Conservation (phyloP, 2,329 filamentous ascomycete species). For the Lasiodiplodia sp. region DNA sequence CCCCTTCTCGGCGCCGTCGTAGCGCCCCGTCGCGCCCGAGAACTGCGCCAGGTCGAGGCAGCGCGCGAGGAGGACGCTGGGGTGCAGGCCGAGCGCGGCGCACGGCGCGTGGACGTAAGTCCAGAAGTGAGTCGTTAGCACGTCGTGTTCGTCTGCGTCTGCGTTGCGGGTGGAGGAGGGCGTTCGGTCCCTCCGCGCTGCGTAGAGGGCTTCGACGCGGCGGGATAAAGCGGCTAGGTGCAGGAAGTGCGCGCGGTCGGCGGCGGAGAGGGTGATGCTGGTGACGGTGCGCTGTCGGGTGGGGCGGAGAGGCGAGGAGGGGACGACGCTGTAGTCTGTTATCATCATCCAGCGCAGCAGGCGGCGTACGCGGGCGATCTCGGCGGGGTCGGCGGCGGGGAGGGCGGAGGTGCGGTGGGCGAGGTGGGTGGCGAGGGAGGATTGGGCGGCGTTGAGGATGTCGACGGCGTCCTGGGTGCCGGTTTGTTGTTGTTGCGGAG, state of each 20-base stretch:
- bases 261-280: not conserved
- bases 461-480: not conserved
- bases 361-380: not conserved
- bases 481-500: no score
- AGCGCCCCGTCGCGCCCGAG: not conserved
- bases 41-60: not conserved
- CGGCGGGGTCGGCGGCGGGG: not conserved
- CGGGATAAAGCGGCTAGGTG: not conserved
- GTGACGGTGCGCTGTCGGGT: not conserved
- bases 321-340: not conserved
- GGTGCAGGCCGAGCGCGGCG: not conserved
- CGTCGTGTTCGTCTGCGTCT: not conserved
- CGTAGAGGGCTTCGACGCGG: not conserved
- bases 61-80: not conserved
- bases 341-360: not conserved
- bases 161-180: no score
- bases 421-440: not conserved
- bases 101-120: not conserved
- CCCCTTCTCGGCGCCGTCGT: not conserved
- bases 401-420: not conserved
- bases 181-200: no score
- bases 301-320: not conserved
- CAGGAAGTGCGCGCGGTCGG: conserved; percentile 4
- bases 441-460: not conserved
- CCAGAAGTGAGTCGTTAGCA: not conserved